These are phyloP conservation scores for Rhizopus microsporus DNA, from an alignment of 371 early-diverging fungal genomes.

Conservation along the genomic window DNA sequence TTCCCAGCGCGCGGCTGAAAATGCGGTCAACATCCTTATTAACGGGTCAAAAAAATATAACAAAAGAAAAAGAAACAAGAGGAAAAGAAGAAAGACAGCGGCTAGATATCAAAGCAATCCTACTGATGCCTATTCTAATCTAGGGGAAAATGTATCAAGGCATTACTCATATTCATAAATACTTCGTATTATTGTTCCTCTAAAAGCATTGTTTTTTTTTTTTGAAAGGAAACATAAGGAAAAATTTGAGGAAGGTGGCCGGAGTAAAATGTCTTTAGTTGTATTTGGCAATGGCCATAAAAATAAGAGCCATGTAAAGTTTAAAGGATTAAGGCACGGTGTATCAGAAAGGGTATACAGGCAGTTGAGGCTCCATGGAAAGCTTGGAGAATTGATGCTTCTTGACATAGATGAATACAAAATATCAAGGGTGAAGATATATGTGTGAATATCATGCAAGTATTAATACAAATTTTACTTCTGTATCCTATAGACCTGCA, in stretches of 20 bases:
- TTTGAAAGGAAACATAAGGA: no score
- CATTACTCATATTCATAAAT: no score
- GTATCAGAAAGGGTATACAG: not conserved
- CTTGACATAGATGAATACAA: no score
- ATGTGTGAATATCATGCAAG: no score
- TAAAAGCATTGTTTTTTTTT: no score
- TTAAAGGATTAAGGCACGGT: constrained; percentile 1
- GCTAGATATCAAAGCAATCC: no score
- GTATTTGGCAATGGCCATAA: constrained; percentile 2
- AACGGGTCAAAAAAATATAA: constrained; percentile 8
- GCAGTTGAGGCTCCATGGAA: not conserved
- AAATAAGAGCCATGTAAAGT: constrained; percentile 1
- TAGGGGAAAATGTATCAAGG: no score
- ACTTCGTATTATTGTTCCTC: no score
- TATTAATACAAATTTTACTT: no score
- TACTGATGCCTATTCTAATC: no score
- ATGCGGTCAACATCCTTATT: constrained; percentile 1
- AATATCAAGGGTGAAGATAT: not conserved
- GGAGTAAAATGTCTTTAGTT: not conserved
- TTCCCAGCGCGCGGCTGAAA: no score
- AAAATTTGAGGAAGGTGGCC: not conserved
- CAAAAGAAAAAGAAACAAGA: not conserved
- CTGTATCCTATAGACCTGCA: no score
- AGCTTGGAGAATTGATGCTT: constrained; percentile 1
- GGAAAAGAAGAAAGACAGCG: not conserved